phyloP scores from a whole-genome alignment of 495 filamentous ascomycete species.

The Neurospora sp. region DNA sequence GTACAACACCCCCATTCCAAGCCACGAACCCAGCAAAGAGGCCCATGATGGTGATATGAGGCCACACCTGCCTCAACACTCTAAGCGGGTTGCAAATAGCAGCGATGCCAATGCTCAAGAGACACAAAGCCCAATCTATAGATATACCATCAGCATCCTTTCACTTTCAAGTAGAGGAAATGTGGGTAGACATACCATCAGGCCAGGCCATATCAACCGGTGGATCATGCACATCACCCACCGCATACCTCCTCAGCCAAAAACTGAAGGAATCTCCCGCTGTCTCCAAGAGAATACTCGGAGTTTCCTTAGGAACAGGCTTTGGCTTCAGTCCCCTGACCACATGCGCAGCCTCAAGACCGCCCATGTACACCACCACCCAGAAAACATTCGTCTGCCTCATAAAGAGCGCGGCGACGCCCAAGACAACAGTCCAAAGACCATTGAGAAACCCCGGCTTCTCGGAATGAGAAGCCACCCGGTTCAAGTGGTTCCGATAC shows the following conservation, averaged over 20 bases:
- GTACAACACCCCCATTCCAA: conserved; percentile 86
- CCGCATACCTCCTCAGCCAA: conserved; percentile 27
- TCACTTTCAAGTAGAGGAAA: not conserved
- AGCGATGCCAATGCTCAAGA: conserved; percentile 49
- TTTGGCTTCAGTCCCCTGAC: conserved; percentile 28
- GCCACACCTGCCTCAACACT: conserved; percentile 45
- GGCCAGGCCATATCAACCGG: conserved; percentile 43
- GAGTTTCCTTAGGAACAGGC: conserved; percentile 11
- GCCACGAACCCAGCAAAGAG: conserved; percentile 65
- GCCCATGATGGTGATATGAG: conserved; percentile 57
- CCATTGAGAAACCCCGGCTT: conserved; percentile 20
- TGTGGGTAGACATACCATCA: conserved; percentile 35
- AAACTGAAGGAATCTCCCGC: conserved; percentile 18
- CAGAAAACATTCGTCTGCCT: conserved; percentile 96
- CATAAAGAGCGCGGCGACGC: conserved; percentile 57
- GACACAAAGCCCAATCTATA: conserved; percentile 36
- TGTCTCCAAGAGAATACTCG: conserved; percentile 4
- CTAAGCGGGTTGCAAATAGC: conserved; percentile 40
- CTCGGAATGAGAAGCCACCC: conserved; percentile 15
- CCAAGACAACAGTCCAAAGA: conserved; percentile 41
- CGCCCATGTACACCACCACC: conserved; percentile 80
- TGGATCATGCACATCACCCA: conserved; percentile 57
- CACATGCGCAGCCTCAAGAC: conserved; percentile 50
- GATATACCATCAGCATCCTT: not conserved
- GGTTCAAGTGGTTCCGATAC: conserved; percentile 51